Evolutionary conservation across 108 stramenopile genomes (phyloP).

Genomic region (Pseudonitzschia pungens): DNA sequence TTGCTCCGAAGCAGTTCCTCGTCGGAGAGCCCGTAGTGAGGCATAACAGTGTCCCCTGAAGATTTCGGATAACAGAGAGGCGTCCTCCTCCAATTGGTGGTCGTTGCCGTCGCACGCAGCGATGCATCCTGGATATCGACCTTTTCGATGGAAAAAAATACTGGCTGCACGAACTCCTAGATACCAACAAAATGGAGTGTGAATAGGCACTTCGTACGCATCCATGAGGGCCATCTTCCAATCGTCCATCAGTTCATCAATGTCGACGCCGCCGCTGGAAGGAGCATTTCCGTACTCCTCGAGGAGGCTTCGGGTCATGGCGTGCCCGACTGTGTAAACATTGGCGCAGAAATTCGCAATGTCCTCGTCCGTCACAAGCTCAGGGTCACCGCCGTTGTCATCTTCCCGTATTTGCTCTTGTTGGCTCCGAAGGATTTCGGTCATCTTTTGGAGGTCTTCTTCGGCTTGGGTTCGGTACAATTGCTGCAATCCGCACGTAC

Average conservation of each 20-base stretch:
- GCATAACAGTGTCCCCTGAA: slow-evolving; percentile 40
- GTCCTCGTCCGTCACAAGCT: slow-evolving; percentile 52
- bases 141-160: slow-evolving; percentile 58
- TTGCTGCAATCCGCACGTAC: slow-evolving; percentile 83
- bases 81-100: slow-evolving; percentile 57
- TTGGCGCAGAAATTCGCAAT: slow-evolving; percentile 75
- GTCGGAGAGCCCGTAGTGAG: slow-evolving; percentile 47
- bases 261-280: neutral
- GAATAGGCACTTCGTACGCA: slow-evolving; percentile 69
- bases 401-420: slow-evolving; percentile 1
- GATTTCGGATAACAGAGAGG: slow-evolving; percentile 43
- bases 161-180: slow-evolving; percentile 79
- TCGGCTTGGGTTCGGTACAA: slow-evolving; percentile 75
- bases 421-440: slow-evolving; percentile 15
- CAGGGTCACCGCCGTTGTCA: slow-evolving; percentile 13
- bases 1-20: slow-evolving; percentile 31
- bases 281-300: slow-evolving; percentile 47
- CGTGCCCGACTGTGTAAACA: slow-evolving; percentile 55
- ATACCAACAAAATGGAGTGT: slow-evolving; percentile 82
- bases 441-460: slow-evolving; percentile 51
- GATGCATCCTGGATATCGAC: slow-evolving; percentile 60
- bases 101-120: slow-evolving; percentile 15
- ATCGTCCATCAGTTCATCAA: slow-evolving; percentile 33
- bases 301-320: slow-evolving; percentile 53
- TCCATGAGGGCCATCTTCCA: slow-evolving; percentile 63